Base-by-base conservation (phyloP, 108 stramenopile species). In the Parietichytrium sp. region DNA sequence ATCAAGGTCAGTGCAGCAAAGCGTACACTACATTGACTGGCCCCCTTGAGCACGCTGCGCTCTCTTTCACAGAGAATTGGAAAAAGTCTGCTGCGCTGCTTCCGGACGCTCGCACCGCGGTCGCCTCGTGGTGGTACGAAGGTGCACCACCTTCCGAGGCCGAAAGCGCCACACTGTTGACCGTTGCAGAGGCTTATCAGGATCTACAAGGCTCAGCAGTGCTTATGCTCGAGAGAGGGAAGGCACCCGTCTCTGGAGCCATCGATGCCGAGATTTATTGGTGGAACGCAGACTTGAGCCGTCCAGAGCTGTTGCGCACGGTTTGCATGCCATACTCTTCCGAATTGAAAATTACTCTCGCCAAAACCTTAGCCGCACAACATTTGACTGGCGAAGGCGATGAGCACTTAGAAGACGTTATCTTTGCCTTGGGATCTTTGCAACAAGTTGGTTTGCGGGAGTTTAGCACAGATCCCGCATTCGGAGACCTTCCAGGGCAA, bases 181-280 rank as follows among this genome's bases (percentile, higher is more conserved):
- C 61, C 23, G 38, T 72, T 1, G 12, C 36, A 72, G 61, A 72
- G 36, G 61, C 2, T 7, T 27, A 45, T 10, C 61, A 72, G 20
- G 61, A 72, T 72, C 38, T 72, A 16, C 61, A 42, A 72, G 61
- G 61, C 16, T 33, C 61, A 47, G 61, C 36, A 2, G 61, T 18
- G 29, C 13, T 72, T 15, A 33, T 72, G 10, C 38, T 72, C 6
- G 61, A 72, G 25, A 33, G 61, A 10, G 61, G 61, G 2, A 72
- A 72, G 20, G 25, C 42, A 0, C 61, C 61, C 6, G 42, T 72
- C 0, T 33, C 36, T 10, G 61, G 61, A 16, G 23, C 45, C 45
- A 42, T 25, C 6, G 13, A 0, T 45, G 16, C 45, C 33, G 42
- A n/a, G 0, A 25, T 72, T n/a, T 45, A 72, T 45, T 10, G 36